Evolutionary conservation across 306 rosid species (phyloP).

Genomic region (Vicia faba): DNA sequence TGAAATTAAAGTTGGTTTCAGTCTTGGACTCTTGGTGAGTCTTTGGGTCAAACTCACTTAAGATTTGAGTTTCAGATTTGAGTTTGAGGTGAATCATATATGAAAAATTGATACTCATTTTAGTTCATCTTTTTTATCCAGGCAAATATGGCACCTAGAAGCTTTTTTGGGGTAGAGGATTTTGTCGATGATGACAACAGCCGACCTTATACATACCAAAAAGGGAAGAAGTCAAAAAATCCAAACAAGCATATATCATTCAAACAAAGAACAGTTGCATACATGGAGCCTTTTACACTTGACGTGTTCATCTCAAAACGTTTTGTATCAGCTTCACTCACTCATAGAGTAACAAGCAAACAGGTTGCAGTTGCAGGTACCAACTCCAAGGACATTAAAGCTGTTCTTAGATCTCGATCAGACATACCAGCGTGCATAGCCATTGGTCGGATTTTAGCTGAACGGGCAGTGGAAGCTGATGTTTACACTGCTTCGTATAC

Average conservation of each 20-base stretch:
- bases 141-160: conserved; percentile 75
- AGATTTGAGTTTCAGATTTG: neutral
- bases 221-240: conserved; percentile 84
- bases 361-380: conserved; percentile 99
- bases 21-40: neutral
- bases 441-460: conserved; percentile 73
- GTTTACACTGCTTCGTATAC: conserved; percentile 81
- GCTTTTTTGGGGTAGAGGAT: conserved; percentile 95
- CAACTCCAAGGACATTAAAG: conserved; percentile 94
- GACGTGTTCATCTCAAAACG: conserved; percentile 93
- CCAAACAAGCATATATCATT: conserved; percentile 85
- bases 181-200: conserved; percentile 83
- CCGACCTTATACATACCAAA: conserved; percentile 84
- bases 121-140: conserved; percentile 31
- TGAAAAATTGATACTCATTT: neutral
- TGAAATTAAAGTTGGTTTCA: neutral
- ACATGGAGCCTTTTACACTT: conserved; percentile 92
- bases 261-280: conserved; percentile 85
- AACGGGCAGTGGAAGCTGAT: conserved; percentile 93
- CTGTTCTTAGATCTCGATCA: conserved; percentile 75
- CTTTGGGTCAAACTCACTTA: neutral
- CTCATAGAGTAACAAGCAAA: conserved; percentile 86
- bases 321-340: conserved; percentile 87
- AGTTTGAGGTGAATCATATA: neutral
- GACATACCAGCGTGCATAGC: conserved; percentile 96